Evolutionary conservation across 139 green algal species (phyloP).

Genomic region (Chlorella sp.): DNA sequence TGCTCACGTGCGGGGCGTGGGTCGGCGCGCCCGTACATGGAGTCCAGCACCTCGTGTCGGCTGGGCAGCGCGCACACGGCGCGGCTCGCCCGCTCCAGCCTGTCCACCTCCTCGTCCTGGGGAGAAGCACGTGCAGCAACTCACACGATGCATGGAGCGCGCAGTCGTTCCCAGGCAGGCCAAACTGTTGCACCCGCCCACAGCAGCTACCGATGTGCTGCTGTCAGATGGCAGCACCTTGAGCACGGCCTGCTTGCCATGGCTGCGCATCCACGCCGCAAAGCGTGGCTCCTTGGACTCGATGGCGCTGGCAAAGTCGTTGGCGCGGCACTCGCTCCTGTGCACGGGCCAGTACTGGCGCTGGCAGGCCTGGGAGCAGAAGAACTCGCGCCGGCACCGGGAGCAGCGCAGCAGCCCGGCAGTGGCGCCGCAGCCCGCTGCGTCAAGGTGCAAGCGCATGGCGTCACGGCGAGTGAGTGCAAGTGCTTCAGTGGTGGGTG

Average conservation of each 20-base stretch:
- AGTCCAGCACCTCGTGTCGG: slow-evolving; percentile 67
- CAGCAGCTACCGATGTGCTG: neutral
- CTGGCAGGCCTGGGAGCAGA: slow-evolving; percentile 80
- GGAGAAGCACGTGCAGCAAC: slow-evolving; percentile 10
- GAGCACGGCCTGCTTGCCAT: slow-evolving; percentile 30
- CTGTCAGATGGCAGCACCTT: neutral
- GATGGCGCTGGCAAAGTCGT: slow-evolving; percentile 86
- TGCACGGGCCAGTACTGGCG: slow-evolving; percentile 90
- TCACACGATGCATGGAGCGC: neutral
- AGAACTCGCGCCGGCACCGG: slow-evolving; percentile 73
- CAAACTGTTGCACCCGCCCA: neutral
- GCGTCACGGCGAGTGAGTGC: neutral
- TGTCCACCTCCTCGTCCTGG: slow-evolving; percentile 82
- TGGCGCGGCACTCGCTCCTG: slow-evolving; percentile 57
- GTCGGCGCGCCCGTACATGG: slow-evolving; percentile 83
- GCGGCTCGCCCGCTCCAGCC: slow-evolving; percentile 67
- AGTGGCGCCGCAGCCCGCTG: slow-evolving; percentile 74
- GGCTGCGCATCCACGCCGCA: slow-evolving; percentile 68
- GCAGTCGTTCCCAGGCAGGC: neutral
- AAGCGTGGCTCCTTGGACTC: slow-evolving; percentile 81
- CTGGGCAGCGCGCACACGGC: slow-evolving; percentile 40
- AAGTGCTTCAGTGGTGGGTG: neutral
- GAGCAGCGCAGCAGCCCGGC: slow-evolving; percentile 65
- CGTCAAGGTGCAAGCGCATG: neutral
- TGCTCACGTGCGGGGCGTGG: too few species aligned